These are phyloP conservation scores for Penicillium nordicum DNA, from an alignment of 2,329 filamentous ascomycete genomes.

Conservation along the genomic window DNA sequence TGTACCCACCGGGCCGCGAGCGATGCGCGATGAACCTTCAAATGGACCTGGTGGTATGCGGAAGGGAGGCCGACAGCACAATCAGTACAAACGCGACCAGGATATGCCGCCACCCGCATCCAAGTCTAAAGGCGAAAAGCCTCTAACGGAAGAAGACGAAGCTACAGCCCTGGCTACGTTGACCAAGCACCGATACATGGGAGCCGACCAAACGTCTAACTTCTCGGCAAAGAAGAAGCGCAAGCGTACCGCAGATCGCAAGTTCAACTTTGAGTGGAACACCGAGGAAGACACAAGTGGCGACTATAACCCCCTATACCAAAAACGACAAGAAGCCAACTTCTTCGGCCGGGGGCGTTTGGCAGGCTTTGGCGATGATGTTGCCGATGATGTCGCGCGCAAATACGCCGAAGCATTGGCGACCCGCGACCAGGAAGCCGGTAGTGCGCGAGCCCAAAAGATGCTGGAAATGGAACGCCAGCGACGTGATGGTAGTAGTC, in stretches of 20 bases:
- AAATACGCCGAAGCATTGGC: slow-evolving; percentile 67
- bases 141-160: slow-evolving; percentile 52
- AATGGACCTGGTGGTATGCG: slow-evolving; percentile 53
- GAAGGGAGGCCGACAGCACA: slow-evolving; percentile 6
- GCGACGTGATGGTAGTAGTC: slow-evolving; percentile 66
- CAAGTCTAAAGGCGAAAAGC: slow-evolving; percentile 43
- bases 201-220: slow-evolving; percentile 80
- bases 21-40: slow-evolving; percentile 56
- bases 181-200: slow-evolving; percentile 82
- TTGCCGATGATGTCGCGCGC: slow-evolving; percentile 49
- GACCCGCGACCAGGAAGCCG: slow-evolving; percentile 71
- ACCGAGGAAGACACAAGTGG: slow-evolving; percentile 85
- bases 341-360: slow-evolving; percentile 68
- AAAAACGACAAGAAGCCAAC: slow-evolving; percentile 61
- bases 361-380: slow-evolving; percentile 63
- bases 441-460: slow-evolving; percentile 69
- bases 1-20: slow-evolving; percentile 67
- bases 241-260: slow-evolving; percentile 86
- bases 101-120: slow-evolving; percentile 52
- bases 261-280: slow-evolving; percentile 99
- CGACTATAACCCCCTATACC: slow-evolving; percentile 78
- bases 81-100: slow-evolving; percentile 30
- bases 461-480: slow-evolving; percentile 82
- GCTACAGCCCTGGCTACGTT: slow-evolving; percentile 67
- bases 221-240: slow-evolving; percentile 97